A percentile compares a stretch with the other conserved stretches of the same genome.
These are phyloP conservation scores for Claviceps sorghi DNA, from an alignment of 2,329 filamentous ascomycete genomes.

Conservation along the genomic window DNA sequence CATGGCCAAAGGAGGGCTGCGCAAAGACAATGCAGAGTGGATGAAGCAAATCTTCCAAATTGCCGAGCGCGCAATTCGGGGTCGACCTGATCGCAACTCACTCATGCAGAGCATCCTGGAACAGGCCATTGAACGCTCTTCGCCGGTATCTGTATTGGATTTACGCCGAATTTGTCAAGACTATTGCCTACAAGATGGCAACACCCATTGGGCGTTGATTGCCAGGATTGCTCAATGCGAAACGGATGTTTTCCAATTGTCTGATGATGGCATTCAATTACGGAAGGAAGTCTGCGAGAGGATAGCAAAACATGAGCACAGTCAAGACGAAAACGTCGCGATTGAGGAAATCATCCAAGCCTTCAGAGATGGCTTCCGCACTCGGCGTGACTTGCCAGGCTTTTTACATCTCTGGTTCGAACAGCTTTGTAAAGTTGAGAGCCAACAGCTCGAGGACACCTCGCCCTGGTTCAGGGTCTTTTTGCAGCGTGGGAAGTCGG, in stretches of 20 bases:
- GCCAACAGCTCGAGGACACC: slow-evolving; percentile 11
- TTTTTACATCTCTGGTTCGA: slow-evolving; percentile 34
- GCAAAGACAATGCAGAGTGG: slow-evolving; percentile 23
- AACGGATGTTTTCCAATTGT: slow-evolving; percentile 30
- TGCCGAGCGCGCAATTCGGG: slow-evolving; percentile 15
- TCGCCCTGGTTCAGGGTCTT: slow-evolving; percentile 22
- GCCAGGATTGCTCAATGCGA: slow-evolving; percentile 29
- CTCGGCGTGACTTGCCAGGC: slow-evolving; percentile 27
- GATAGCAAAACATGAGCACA: slow-evolving; percentile 12
- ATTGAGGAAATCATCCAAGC: slow-evolving; percentile 24
- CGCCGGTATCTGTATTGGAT: slow-evolving; percentile 23
- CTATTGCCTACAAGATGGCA: slow-evolving; percentile 23
- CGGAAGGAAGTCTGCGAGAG: slow-evolving; percentile 26
- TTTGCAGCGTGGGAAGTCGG: slow-evolving; percentile 8
- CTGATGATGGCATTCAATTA: slow-evolving; percentile 23
- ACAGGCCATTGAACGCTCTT: slow-evolving; percentile 16
- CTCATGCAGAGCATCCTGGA: slow-evolving; percentile 19
- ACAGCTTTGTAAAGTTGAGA: slow-evolving; percentile 23
- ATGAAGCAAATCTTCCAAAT: slow-evolving; percentile 22
- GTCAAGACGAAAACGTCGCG: slow-evolving; percentile 9
- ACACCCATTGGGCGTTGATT: slow-evolving; percentile 29
- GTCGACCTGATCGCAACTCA: slow-evolving; percentile 12
- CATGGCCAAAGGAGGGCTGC: slow-evolving; percentile 14
- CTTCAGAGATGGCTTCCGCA: slow-evolving; percentile 30
- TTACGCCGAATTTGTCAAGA: slow-evolving; percentile 28